These are phyloP conservation scores for Melampsora larici-populina DNA, from an alignment of 1,284 basidiomycete genomes.

Conservation along the genomic window DNA sequence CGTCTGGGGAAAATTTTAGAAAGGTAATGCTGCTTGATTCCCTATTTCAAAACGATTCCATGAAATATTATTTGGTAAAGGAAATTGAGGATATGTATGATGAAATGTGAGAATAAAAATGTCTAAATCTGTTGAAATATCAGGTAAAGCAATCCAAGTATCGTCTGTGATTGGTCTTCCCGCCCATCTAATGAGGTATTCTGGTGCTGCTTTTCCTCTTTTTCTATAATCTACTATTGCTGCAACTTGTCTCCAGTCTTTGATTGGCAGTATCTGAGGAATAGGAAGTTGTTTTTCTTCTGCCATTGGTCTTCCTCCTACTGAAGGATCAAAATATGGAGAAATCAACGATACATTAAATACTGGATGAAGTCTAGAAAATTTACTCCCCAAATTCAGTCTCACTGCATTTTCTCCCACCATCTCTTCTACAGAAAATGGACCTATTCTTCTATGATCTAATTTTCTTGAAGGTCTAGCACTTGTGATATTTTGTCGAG, in stretches of 20 bases:
- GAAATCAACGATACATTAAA: slow-evolving; percentile 19
- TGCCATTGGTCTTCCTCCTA: no score
- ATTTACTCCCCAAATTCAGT: slow-evolving; percentile 8
- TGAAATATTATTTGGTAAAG: no score
- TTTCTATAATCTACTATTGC: neutral
- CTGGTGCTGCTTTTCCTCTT: neutral
- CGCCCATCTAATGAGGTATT: neutral
- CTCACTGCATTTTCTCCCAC: slow-evolving; percentile 5
- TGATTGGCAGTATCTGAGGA: neutral
- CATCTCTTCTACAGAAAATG: neutral
- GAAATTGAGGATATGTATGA: no score
- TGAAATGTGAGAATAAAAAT: neutral
- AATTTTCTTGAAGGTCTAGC: neutral
- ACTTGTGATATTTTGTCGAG: neutral
- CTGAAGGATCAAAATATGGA: neutral
- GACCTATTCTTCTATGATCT: slow-evolving; percentile 7
- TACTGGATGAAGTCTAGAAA: slow-evolving; percentile 18
- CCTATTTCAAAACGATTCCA: no score
- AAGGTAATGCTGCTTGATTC: no score
- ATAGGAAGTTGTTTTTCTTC: no score
- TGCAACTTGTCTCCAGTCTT: neutral
- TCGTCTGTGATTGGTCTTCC: neutral
- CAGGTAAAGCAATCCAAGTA: neutral
- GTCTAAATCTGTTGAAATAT: neutral
- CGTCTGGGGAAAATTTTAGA: no score